phyloP scores from a whole-genome alignment of 805 yeast genomes.

The Myxozyma geophila region DNA sequence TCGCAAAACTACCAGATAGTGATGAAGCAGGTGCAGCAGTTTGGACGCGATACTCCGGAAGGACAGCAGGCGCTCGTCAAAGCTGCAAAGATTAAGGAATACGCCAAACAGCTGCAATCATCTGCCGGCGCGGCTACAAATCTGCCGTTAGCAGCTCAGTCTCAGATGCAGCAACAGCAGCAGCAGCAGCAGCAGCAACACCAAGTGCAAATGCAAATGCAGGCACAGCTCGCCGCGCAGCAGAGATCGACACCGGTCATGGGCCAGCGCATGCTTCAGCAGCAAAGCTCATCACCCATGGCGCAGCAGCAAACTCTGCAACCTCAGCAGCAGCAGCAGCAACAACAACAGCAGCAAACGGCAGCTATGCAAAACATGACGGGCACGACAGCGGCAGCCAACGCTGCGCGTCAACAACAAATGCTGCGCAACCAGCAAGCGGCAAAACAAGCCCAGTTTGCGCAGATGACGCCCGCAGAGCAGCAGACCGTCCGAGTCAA shows the following conservation, averaged over 20 bases:
- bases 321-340: constrained; percentile 10
- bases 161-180: constrained; percentile 20
- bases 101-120: constrained; percentile 24
- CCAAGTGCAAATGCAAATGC: constrained; percentile 19
- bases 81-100: constrained; percentile 30
- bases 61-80: constrained; percentile 23
- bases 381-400: background rate
- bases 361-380: constrained; percentile 6
- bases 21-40: constrained; percentile 31
- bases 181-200: constrained; percentile 31
- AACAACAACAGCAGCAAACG: constrained; percentile 11
- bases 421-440: constrained; percentile 22
- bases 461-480: constrained; percentile 29
- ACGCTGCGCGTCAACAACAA: constrained; percentile 19
- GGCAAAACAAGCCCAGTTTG: constrained; percentile 25
- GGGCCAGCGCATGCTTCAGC: constrained; percentile 12
- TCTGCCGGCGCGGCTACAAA: constrained; percentile 7
- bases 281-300: constrained; percentile 12
- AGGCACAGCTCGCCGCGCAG: constrained; percentile 12
- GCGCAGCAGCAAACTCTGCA: constrained; percentile 10
- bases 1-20: constrained; percentile 31
- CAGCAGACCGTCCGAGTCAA: constrained; percentile 30
- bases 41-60: constrained; percentile 29
- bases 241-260: constrained; percentile 20
- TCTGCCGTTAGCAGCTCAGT: constrained; percentile 12